Percentiles rank a stretch among this genome's conserved stretches.
phyloP scores from a whole-genome alignment of 1,284 basidiomycete species.

The Trichosporon sp. region DNA sequence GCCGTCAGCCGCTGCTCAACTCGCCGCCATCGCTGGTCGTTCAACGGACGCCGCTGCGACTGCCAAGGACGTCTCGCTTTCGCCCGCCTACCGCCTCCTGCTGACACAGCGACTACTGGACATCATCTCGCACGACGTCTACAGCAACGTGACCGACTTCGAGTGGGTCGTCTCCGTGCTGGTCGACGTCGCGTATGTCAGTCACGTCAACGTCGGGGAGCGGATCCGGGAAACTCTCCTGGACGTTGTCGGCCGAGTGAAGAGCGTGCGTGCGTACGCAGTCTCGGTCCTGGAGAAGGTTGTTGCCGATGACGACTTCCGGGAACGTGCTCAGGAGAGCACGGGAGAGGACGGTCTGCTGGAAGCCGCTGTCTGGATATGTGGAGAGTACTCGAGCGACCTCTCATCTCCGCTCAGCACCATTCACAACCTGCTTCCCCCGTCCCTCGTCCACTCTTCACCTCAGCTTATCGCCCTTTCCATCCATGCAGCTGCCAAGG shows the following conservation, averaged over 20 bases:
- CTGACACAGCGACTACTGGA: slow-evolving; percentile 75
- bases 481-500: slow-evolving; percentile 76
- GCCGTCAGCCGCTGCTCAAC: slow-evolving; percentile 25
- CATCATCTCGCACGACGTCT: slow-evolving; percentile 76
- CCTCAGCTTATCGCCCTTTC: slow-evolving; percentile 67
- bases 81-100: slow-evolving; percentile 72
- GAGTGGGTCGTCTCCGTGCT: slow-evolving; percentile 95
- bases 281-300: slow-evolving; percentile 75
- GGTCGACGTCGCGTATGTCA: slow-evolving; percentile 80
- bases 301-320: slow-evolving; percentile 68
- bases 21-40: slow-evolving; percentile 18
- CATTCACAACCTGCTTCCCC: slow-evolving; percentile 58
- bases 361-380: slow-evolving; percentile 91
- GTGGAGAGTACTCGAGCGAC: slow-evolving; percentile 73
- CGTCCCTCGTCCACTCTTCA: slow-evolving; percentile 56
- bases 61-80: slow-evolving; percentile 51
- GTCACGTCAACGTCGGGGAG: slow-evolving; percentile 67
- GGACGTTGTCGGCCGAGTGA: slow-evolving; percentile 79
- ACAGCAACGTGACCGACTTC: slow-evolving; percentile 84
- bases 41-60: slow-evolving; percentile 29
- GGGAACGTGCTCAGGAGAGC: slow-evolving; percentile 54
- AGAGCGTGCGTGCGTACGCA: slow-evolving; percentile 68
- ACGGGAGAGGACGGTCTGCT: slow-evolving; percentile 71
- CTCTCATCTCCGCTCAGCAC: slow-evolving; percentile 37
- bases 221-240: slow-evolving; percentile 77